Conservation (phyloP, 106 monocot genomes). For the Acorus gramineus region DNA sequence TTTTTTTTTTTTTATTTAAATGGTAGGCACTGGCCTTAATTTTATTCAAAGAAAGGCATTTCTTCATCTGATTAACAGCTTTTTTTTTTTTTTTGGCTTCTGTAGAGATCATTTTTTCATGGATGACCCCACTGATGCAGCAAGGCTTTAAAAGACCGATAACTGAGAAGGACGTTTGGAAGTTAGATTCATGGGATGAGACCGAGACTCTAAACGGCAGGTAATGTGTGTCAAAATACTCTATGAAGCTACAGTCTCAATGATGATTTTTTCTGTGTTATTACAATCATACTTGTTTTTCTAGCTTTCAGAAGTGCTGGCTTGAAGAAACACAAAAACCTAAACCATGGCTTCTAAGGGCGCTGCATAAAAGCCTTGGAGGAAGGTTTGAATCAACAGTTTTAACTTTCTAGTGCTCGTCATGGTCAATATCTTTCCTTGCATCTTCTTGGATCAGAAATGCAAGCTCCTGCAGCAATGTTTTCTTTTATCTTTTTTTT, state of each 20-base stretch:
- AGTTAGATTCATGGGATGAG: slow-evolving; percentile 7
- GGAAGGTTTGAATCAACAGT: background rate
- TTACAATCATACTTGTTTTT: background rate
- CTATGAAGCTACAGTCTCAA: no score
- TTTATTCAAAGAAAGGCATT: background rate
- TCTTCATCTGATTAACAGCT: background rate
- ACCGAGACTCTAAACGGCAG: background rate
- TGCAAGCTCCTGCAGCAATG: background rate
- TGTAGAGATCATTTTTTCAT: background rate
- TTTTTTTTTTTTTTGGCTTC: background rate
- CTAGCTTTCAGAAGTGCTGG: background rate
- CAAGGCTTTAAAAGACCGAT: slow-evolving; percentile 1
- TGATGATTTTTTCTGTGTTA: background rate
- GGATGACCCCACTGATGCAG: slow-evolving; percentile 3
- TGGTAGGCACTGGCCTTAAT: no score
- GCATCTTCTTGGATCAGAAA: background rate
- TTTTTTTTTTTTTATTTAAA: no score
- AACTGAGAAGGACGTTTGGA: background rate
- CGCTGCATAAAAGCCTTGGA: background rate
- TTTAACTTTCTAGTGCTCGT: background rate
- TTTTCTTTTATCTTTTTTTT: slow-evolving; percentile 4
- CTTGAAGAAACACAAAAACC: background rate
- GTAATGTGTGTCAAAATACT: background rate
- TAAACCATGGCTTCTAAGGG: background rate
- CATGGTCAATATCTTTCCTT: background rate